These are phyloP conservation scores for Starmerella kuoi DNA, from an alignment of 805 yeast genomes.

Conservation along the genomic window DNA sequence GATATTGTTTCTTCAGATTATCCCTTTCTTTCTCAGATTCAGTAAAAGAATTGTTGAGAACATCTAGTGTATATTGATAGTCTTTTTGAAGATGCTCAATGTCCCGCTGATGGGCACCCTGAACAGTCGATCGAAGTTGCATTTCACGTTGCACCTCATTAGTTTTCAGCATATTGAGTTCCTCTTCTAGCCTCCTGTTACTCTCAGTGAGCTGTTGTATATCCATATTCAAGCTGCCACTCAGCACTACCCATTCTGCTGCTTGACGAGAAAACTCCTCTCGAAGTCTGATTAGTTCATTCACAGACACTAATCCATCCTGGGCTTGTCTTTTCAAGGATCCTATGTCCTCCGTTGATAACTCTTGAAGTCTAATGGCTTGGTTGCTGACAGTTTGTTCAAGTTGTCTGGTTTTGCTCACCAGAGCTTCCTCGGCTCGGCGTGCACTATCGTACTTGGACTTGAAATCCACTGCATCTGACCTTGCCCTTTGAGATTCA, in stretches of 20 bases:
- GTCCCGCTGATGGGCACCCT: not conserved
- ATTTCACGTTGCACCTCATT: slow-evolving; percentile 1
- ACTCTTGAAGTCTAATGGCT: slow-evolving; percentile 1
- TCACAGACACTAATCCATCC: not conserved
- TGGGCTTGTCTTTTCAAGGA: slow-evolving; percentile 1
- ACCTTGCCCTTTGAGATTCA: not conserved
- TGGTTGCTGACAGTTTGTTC: slow-evolving; percentile 1
- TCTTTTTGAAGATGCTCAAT: not conserved
- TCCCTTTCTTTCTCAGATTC: not conserved
- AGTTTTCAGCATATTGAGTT: not conserved
- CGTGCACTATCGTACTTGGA: not conserved
- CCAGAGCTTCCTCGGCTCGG: slow-evolving; percentile 2
- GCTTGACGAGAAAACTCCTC: not conserved
- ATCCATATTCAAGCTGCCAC: not conserved
- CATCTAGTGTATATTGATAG: not conserved
- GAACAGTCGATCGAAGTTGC: not conserved
- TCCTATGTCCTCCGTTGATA: not conserved
- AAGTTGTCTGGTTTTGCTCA: not conserved
- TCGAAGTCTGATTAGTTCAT: not conserved
- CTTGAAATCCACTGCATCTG: not conserved
- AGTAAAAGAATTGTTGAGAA: not conserved
- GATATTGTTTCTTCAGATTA: not conserved
- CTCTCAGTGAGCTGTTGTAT: not conserved
- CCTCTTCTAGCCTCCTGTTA: not conserved
- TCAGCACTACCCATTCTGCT: not conserved